Evolutionary conservation across 257 asterid species (phyloP), one percentile per base, ranked within the genome.

Genomic region (Primulina huaijiensis): DNA sequence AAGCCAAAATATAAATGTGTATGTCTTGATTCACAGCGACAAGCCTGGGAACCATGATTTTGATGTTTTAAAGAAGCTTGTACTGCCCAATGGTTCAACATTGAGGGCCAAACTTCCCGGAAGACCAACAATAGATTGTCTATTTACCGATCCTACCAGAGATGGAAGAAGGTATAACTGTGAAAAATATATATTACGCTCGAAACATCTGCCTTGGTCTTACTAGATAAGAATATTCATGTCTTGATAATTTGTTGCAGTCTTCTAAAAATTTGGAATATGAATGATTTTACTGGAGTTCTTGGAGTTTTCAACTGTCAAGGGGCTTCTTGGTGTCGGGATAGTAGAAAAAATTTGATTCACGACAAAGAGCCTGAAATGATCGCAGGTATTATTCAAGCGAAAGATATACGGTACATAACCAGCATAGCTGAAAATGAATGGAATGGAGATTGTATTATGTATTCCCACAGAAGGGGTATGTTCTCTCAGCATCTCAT

Each of bases 41-140:
- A 88, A 90, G 63, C 96, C 97, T 2, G 96, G 94, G 80, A 83
- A 85, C 75, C 95, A 88, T 30, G 89, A 90, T 69, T 90, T 88
- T 71, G 70, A 79, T 64, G 83, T 90, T 68, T 20, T 86, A 52
- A 83, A 79, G 84, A 90, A 85, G 85, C 97, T 90, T 7, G 96
- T 88, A 43, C 93, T 88, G 72, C 89, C 89, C 10, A 90, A 90
- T 79, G 87, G 92, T 60, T 86, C 89, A 34, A 82, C 72, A 4
- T 62, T 86, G 76, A 82, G 89, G 67, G 89, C 86, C 53, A 82
- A 83, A 67, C 83, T 83, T 71, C 92, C 92, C 0, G 92, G 92
- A 78, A 74, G 92, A 69, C 88, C 90, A 69, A 79, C 87, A 33
- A 69, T 70, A 58, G 90, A 86, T 71, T 83, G 90, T 76, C 78